Percentiles rank a stretch among this genome's conserved stretches.
Evolutionary conservation across 2,329 filamentous ascomycete species (phyloP).

Genomic region (Capronia americana): DNA sequence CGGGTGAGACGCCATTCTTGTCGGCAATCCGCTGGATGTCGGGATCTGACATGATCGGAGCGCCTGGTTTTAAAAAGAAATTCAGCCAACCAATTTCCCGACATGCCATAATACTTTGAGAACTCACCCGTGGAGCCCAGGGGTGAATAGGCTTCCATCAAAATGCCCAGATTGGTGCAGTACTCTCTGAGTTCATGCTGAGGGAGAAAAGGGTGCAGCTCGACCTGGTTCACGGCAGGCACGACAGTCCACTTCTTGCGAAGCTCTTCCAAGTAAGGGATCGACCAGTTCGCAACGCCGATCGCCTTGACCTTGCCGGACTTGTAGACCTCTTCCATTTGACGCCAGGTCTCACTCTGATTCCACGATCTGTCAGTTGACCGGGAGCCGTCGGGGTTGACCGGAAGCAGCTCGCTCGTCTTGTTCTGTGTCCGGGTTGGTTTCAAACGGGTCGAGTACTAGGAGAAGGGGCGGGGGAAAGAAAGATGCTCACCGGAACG

Average conservation of each 20-base stretch:
- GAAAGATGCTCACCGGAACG: neutral
- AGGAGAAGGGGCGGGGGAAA: too few relatives aligned
- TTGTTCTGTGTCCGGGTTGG: too few relatives aligned
- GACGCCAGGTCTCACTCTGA: constrained; percentile 49
- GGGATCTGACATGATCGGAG: constrained; percentile 26
- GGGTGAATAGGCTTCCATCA: constrained; percentile 29
- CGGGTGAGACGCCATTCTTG: constrained; percentile 21
- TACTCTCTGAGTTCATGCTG: constrained; percentile 39
- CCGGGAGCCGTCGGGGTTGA: constrained; percentile 44
- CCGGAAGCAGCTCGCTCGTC: constrained; percentile 15
- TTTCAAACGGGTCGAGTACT: too few relatives aligned
- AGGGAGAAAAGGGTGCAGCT: constrained; percentile 44
- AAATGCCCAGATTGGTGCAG: constrained; percentile 26
- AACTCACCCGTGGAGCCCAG: constrained; percentile 22
- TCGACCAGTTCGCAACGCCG: constrained; percentile 72
- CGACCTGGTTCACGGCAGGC: constrained; percentile 41
- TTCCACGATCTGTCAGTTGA: neutral
- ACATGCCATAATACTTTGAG: neutral
- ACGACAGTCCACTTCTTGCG: constrained; percentile 45
- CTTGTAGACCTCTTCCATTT: constrained; percentile 52
- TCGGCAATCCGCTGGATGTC: constrained; percentile 22
- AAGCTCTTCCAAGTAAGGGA: constrained; percentile 50
- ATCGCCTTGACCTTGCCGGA: constrained; percentile 69
- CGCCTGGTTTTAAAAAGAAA: constrained; percentile 55
- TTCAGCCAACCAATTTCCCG: constrained; percentile 42